Percentiles rank a stretch among this genome's conserved stretches.
phyloP scores from a whole-genome alignment of 148 eudicot species.

The Bassia scoparia region DNA sequence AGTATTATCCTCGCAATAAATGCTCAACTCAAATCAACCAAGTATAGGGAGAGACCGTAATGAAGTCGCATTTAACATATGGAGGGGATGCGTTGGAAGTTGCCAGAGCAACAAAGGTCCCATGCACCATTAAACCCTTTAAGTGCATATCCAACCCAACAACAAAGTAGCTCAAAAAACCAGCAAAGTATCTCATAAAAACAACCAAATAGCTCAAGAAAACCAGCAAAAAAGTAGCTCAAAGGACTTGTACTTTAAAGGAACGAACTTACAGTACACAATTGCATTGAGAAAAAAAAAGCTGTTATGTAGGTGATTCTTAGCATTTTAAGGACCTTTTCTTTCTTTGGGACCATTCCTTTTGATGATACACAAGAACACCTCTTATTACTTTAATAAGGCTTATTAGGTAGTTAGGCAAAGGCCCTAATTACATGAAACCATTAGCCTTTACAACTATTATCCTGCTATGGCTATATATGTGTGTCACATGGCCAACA shows the following conservation, averaged over 20 bases:
- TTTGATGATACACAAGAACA: neutral
- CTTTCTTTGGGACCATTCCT: slow-evolving; percentile 27
- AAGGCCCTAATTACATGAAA: neutral
- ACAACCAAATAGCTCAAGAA: too few relatives aligned
- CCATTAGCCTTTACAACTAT: slow-evolving; percentile 22
- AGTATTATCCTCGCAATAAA: too few relatives aligned
- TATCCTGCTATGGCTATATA: neutral
- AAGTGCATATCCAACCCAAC: neutral
- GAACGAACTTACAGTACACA: slow-evolving; percentile 11
- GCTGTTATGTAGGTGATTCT: neutral
- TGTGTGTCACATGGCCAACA: slow-evolving; percentile 22
- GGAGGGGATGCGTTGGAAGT: neutral
- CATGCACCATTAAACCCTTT: neutral
- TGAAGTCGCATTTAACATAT: too few relatives aligned
- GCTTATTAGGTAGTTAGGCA: neutral
- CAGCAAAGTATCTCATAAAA: too few relatives aligned
- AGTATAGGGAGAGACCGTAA: neutral
- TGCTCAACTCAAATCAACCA: too few relatives aligned
- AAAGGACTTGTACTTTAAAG: slow-evolving; percentile 20
- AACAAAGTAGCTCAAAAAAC: too few relatives aligned
- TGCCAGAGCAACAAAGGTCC: neutral
- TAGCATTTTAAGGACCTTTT: neutral
- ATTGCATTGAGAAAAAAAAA: slow-evolving; percentile 8
- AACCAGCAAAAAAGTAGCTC: slow-evolving; percentile 8
- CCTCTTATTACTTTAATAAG: neutral